Conservation (phyloP, 2,329 filamentous ascomycete genomes). For the Arachnomyces sp. region DNA sequence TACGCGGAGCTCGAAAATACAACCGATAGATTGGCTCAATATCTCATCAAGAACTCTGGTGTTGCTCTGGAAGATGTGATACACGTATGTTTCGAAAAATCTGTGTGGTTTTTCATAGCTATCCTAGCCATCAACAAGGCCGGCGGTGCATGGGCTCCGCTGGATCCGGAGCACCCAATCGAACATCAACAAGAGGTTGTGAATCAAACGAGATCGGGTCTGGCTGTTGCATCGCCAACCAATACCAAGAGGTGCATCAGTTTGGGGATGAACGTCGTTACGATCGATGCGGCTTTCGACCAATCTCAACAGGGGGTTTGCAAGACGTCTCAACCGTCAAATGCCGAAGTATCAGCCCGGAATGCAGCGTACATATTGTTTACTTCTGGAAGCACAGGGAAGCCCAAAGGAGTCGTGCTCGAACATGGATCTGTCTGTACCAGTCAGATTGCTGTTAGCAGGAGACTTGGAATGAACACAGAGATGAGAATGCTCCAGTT, state of each 20-base stretch:
- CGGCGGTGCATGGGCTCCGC: slow-evolving; percentile 35
- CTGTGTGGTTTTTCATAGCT: slow-evolving; percentile 35
- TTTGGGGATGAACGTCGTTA: no score
- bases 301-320: no score
- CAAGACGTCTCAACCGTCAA: slow-evolving; percentile 12
- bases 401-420: slow-evolving; percentile 56
- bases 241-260: no score
- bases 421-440: slow-evolving; percentile 54
- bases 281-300: no score
- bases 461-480: slow-evolving; percentile 43
- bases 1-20: slow-evolving; percentile 31
- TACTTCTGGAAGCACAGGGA: slow-evolving; percentile 50
- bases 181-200: no score
- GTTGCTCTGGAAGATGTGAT: slow-evolving; percentile 34
- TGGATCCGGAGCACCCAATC: slow-evolving; percentile 35
- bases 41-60: slow-evolving; percentile 29
- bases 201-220: no score
- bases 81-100: slow-evolving; percentile 37
- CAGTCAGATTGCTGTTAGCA: slow-evolving; percentile 45
- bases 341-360: slow-evolving; percentile 5
- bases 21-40: slow-evolving; percentile 28
- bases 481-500: slow-evolving; percentile 53
- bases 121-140: slow-evolving; percentile 36
- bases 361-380: slow-evolving; percentile 53
- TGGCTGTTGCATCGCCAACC: no score